Evolutionary conservation across 768 basidiomycete genomes (phyloP), one percentile per base, ranked within the genome.

Genomic region (Naematelia aurantialba): DNA sequence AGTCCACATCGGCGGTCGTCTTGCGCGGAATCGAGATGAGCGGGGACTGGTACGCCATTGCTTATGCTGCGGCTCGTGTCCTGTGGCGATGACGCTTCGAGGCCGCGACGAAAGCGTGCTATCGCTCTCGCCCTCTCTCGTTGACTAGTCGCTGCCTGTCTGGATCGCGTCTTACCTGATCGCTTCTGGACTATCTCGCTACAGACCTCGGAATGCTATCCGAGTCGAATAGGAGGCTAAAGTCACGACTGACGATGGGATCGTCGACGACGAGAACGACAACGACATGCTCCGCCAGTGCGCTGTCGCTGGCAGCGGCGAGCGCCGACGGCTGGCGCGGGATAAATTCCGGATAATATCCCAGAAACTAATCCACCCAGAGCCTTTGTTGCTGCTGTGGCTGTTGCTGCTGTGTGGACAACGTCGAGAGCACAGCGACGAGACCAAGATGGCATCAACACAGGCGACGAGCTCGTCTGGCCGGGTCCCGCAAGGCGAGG

Each of bases 1-100:
- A 97, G 80, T 99, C 96, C 25, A 94, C 92, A 67, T 98, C 94
- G 14, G 91, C 87, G 0, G 96, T 96, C n/a, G 83, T 81, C 82
- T 99, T 99, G 81, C 83, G 87, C 0, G 94, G 93, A 39, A 97
- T 89, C 12, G 90, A 84, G 62, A 94, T 87, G 83, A 90, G 87
- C 12, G 91, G 91, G 24, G 74, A 76, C 60, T 73, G 76, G 62
- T 58, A 64, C 12, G 67, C 56, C 69, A 75, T 75, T 8, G 46
- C 19, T 19, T 12, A 44, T 12, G 42, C 19, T 44, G 42, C 12
- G 12, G 12, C 12, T 5, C 21, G 25, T 5, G 46, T 26, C 8
- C 8, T 39, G 46, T 47, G 19, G 25, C n/a, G 46, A 47, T 47
- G n/a, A 49, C 47, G 47, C 12, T 49, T 11, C 13, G 52, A 19